These are phyloP conservation scores for Fusarium pilosicola DNA, from an alignment of 2,329 filamentous ascomycete genomes.

Conservation along the genomic window DNA sequence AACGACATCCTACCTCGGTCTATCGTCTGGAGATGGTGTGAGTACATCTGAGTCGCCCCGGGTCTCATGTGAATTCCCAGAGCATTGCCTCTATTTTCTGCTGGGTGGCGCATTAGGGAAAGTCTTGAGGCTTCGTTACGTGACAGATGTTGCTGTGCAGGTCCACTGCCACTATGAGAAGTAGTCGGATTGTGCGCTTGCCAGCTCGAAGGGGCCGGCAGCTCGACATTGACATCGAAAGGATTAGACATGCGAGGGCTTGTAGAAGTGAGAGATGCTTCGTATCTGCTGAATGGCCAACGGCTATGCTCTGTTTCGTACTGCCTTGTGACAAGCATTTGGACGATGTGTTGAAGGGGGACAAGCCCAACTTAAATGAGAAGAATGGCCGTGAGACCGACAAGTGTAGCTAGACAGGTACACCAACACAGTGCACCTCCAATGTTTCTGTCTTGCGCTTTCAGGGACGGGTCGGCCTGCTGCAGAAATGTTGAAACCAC, in stretches of 20 bases:
- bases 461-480: conserved; percentile 29
- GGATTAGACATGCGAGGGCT: conserved; percentile 67
- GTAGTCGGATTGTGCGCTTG: conserved; percentile 65
- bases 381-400: conserved; percentile 14
- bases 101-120: conserved; percentile 44
- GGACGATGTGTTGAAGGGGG: conserved; percentile 22
- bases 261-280: conserved; percentile 57
- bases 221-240: conserved; percentile 57
- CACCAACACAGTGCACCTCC: conserved; percentile 37
- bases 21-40: not conserved
- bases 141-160: conserved; percentile 58
- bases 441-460: conserved; percentile 19
- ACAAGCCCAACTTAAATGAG: conserved; percentile 19
- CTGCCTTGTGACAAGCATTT: conserved; percentile 65
- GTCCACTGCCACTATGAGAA: conserved; percentile 57
- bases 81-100: conserved; percentile 52
- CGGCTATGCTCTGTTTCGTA: conserved; percentile 63
- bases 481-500: conserved; percentile 33
- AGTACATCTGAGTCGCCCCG: conserved; percentile 40
- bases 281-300: conserved; percentile 65
- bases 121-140: conserved; percentile 44
- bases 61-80: conserved; percentile 76
- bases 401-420: conserved; percentile 21
- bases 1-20: conserved; percentile 7
- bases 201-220: conserved; percentile 67